Base-by-base conservation (phyloP, 257 asterid genomes). In the Leptodermis oblonga region DNA sequence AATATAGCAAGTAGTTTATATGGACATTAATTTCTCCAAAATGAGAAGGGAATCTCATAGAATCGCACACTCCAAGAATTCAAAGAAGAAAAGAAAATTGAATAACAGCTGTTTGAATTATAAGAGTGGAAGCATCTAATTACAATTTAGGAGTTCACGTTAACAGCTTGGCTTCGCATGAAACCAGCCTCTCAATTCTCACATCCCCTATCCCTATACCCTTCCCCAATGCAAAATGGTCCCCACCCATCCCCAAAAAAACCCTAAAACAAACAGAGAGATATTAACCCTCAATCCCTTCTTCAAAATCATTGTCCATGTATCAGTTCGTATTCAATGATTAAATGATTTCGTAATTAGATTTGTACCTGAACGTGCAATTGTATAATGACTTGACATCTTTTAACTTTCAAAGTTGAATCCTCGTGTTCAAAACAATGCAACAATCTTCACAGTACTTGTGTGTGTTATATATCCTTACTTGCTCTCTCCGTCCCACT, bases 81-180 rank as follows among this genome's bases (percentile, higher is more conserved):
- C 46, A 26, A 34, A 33, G 39, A 13, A 61, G 34, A 61, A 17
- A 61, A 33, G 18, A 60, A 22, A 54, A 14, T 3, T 17, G 33
- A 54, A 54, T 30, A 56, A 56, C 62, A 56, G 18, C 62, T 55
- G 37, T 12, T 23, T 55, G 5, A 49, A 45, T 55, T 42, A n/a
- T n/a, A 14, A 39, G 33, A 43, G 20, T 33, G 33, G 56, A 56
- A 49, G 62, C 13, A 66, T 70, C 54, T 15, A 46, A 70, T 33
- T 63, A 8, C 41, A 55, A 10, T 20, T 52, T 4, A 55, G 54
- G 68, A 49, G 17, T 76, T 65, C 76, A 70, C 46, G 76, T 65
- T 65, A 65, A 70, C 80, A 76, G 76, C 73, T 71, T 45, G 70
- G 51, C 67, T 67, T 51, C 51, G 77, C 67, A 51, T 51, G 54